Percentiles rank a stretch among this genome's conserved stretches.
phyloP scores from a whole-genome alignment of 768 basidiomycete species.

The Trametes punicea region DNA sequence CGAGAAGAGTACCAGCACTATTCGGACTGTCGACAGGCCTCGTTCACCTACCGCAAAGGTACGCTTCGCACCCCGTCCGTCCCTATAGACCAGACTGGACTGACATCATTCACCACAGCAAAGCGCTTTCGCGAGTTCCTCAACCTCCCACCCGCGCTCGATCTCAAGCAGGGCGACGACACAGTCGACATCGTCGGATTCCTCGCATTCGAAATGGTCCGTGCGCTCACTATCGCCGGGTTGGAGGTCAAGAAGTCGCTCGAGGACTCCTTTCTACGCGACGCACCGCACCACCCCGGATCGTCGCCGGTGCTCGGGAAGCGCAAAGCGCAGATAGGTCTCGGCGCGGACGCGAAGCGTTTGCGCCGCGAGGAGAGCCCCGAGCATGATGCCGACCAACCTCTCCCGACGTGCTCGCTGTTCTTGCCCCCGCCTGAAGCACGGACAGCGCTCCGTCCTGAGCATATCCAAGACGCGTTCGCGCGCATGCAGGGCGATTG shows the following conservation, averaged over 20 bases:
- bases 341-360: slow-evolving; percentile 35
- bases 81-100: neutral
- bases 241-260: slow-evolving; percentile 78
- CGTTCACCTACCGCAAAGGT: slow-evolving; percentile 97
- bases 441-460: slow-evolving; percentile 70
- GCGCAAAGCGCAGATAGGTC: slow-evolving; percentile 49
- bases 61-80: slow-evolving; percentile 23
- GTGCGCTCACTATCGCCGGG: slow-evolving; percentile 86
- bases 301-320: slow-evolving; percentile 65
- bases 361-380: slow-evolving; percentile 47
- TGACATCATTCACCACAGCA: slow-evolving; percentile 42
- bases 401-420: slow-evolving; percentile 65
- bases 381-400: slow-evolving; percentile 58
- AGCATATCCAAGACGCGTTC: slow-evolving; percentile 91
- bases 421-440: slow-evolving; percentile 84
- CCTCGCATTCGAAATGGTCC: slow-evolving; percentile 95
- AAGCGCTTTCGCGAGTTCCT: slow-evolving; percentile 96
- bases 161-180: slow-evolving; percentile 89
- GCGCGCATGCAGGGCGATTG: slow-evolving; percentile 86
- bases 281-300: slow-evolving; percentile 46
- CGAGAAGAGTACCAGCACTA: slow-evolving; percentile 96
- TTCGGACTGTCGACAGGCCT: slow-evolving; percentile 93
- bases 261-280: slow-evolving; percentile 66
- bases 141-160: slow-evolving; percentile 81
- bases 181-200: slow-evolving; percentile 97